Percentiles rank a stretch among this genome's conserved stretches.
Conservation (phyloP, 306 rosid species). For the Gillenia trifoliata region DNA sequence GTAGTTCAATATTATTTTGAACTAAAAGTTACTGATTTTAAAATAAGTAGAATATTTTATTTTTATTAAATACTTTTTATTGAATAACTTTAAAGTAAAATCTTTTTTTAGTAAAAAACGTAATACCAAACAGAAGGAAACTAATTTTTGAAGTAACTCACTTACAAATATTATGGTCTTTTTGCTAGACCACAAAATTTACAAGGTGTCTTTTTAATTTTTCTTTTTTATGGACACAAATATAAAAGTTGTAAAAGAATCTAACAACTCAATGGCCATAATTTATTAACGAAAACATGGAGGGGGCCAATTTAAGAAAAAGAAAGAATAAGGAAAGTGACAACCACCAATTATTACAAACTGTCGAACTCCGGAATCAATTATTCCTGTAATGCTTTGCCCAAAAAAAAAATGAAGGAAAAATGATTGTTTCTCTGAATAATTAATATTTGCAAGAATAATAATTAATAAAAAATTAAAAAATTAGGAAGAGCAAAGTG, state of each 20-base stretch:
- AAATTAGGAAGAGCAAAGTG: not conserved
- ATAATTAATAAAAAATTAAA: not conserved
- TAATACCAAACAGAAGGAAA: not conserved
- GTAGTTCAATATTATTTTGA: not conserved
- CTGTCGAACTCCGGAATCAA: constrained; percentile 13
- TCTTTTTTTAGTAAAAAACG: too few relatives aligned
- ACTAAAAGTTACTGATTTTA: not conserved
- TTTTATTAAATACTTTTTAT: too few relatives aligned
- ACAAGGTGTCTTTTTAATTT: not conserved
- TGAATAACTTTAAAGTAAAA: too few relatives aligned
- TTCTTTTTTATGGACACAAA: not conserved
- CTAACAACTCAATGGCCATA: not conserved
- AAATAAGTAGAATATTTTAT: too few relatives aligned
- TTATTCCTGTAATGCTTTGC: not conserved
- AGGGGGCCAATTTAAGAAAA: not conserved
- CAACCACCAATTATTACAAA: constrained; percentile 12
- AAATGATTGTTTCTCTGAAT: not conserved
- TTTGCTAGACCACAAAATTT: not conserved
- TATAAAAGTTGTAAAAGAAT: not conserved
- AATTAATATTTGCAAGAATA: not conserved
- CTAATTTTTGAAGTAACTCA: not conserved
- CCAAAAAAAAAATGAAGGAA: not conserved
- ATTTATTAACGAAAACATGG: not conserved
- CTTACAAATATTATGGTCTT: not conserved
- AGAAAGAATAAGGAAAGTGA: constrained; percentile 15